Evolutionary conservation across 1,284 basidiomycete genomes (phyloP).

Genomic region (Ceratobasidium sp.): DNA sequence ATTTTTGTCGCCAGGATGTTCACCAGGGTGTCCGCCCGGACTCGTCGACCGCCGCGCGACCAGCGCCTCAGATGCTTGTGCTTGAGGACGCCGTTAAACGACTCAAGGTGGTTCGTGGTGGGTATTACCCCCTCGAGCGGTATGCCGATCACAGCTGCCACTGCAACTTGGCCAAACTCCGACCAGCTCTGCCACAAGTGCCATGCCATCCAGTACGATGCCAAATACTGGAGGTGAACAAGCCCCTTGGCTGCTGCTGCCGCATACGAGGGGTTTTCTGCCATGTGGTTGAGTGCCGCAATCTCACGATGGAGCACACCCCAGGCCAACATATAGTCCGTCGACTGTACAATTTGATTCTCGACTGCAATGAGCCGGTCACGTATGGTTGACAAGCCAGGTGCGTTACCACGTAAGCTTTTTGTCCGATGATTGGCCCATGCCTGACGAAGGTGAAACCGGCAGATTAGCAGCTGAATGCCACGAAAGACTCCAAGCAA

Average conservation of each 20-base stretch:
- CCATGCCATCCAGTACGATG: constrained; percentile 41
- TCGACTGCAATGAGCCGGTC: not conserved
- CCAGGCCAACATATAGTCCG: not conserved
- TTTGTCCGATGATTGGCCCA: constrained; percentile 50
- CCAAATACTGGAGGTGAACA: constrained; percentile 42
- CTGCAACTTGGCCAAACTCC: constrained; percentile 42
- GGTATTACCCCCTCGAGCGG: constrained; percentile 49
- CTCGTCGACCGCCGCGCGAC: constrained; percentile 46
- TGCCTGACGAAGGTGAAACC: constrained; percentile 52
- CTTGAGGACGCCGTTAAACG: constrained; percentile 52
- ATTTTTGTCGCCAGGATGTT: constrained; percentile 45
- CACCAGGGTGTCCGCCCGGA: constrained; percentile 49
- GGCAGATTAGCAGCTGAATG: constrained; percentile 51
- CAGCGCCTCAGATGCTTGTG: constrained; percentile 45
- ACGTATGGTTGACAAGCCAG: constrained; percentile 1
- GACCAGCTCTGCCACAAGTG: constrained; percentile 49
- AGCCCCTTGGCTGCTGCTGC: constrained; percentile 9
- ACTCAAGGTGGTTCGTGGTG: constrained; percentile 54
- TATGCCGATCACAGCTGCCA: constrained; percentile 45
- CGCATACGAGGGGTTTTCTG: not conserved
- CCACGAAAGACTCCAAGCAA: constrained; percentile 47
- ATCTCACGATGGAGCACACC: not conserved
- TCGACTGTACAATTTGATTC: not conserved
- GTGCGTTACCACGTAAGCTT: not conserved
- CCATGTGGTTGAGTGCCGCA: not conserved